These are phyloP conservation scores for Psilocybe sp. DNA, from an alignment of 768 basidiomycete species.

Conservation along the genomic window DNA sequence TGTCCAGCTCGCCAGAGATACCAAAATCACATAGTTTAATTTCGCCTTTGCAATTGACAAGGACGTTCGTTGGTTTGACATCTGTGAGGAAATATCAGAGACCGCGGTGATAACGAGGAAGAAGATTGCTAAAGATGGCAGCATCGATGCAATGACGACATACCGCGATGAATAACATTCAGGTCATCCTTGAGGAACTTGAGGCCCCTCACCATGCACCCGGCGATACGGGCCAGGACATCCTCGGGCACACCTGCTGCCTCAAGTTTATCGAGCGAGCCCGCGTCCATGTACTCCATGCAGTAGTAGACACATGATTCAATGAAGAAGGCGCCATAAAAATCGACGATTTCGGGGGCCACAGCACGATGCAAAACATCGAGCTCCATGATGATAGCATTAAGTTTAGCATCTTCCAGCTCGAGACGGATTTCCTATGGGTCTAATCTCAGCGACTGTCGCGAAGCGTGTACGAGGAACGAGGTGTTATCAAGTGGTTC, in stretches of 20 bases:
- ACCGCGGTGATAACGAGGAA: not conserved
- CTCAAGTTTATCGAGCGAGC: slow-evolving; percentile 84
- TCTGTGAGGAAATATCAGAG: slow-evolving; percentile 39
- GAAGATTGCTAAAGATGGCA: not conserved
- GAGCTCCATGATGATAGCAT: slow-evolving; percentile 97
- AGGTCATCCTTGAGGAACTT: slow-evolving; percentile 94
- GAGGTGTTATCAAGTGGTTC: slow-evolving; percentile 15
- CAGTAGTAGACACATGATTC: slow-evolving; percentile 99
- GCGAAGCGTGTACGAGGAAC: slow-evolving; percentile 4
- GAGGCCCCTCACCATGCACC: slow-evolving; percentile 82
- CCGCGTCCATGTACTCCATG: slow-evolving; percentile 99
- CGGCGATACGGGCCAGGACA: slow-evolving; percentile 80
- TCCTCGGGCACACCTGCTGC: slow-evolving; percentile 67
- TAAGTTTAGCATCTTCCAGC: slow-evolving; percentile 89
- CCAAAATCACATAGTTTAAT: slow-evolving; percentile 98
- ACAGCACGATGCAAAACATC: slow-evolving; percentile 95
- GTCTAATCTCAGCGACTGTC: too few species aligned
- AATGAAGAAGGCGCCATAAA: slow-evolving; percentile 99
- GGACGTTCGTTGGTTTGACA: slow-evolving; percentile 92
- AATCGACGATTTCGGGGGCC: slow-evolving; percentile 92
- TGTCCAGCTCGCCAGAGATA: slow-evolving; percentile 97
- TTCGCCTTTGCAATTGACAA: slow-evolving; percentile 84
- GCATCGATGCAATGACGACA: not conserved
- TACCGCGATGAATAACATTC: slow-evolving; percentile 68
- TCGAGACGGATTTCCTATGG: slow-evolving; percentile 94